phyloP scores from a whole-genome alignment of 1,284 basidiomycete species.

The Ustanciosporium gigantosporum region DNA sequence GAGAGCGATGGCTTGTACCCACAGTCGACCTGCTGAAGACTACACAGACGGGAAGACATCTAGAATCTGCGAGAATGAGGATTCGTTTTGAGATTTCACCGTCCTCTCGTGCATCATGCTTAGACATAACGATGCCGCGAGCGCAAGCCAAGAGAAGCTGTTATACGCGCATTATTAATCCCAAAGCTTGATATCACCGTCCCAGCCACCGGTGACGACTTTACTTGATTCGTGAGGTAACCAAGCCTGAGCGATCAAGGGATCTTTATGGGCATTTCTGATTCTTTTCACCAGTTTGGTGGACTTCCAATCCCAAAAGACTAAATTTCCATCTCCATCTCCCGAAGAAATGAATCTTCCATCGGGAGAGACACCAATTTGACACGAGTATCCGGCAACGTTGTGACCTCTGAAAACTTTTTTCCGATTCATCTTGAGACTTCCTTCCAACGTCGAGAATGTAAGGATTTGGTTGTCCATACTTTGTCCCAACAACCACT shows the following conservation, averaged over 20 bases:
- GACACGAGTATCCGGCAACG: slow-evolving; percentile 93
- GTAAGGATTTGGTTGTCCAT: slow-evolving; percentile 97
- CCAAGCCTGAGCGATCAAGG: slow-evolving; percentile 96
- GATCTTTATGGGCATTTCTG: slow-evolving; percentile 80
- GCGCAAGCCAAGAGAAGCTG: neutral
- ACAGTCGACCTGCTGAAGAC: too few relatives aligned
- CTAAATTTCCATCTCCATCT: slow-evolving; percentile 89
- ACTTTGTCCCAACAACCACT: slow-evolving; percentile 95
- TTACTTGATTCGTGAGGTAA: slow-evolving; percentile 90
- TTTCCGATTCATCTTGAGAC: slow-evolving; percentile 94
- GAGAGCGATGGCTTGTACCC: too few relatives aligned
- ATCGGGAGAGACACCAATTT: slow-evolving; percentile 94
- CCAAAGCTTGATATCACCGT: slow-evolving; percentile 96
- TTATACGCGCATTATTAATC: slow-evolving; percentile 7
- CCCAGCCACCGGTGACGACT: slow-evolving; percentile 93
- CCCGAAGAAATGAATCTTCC: slow-evolving; percentile 96
- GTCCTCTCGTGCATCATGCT: too few relatives aligned
- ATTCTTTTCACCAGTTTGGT: slow-evolving; percentile 83
- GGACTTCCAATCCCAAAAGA: slow-evolving; percentile 99
- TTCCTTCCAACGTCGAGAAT: slow-evolving; percentile 90
- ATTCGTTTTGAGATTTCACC: too few relatives aligned
- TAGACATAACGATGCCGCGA: too few relatives aligned
- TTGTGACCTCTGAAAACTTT: slow-evolving; percentile 97
- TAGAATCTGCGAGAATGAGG: too few relatives aligned
- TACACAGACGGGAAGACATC: too few relatives aligned